Conservation (phyloP, 352 stramenopile species). For the Phytophthora citricola region DNA sequence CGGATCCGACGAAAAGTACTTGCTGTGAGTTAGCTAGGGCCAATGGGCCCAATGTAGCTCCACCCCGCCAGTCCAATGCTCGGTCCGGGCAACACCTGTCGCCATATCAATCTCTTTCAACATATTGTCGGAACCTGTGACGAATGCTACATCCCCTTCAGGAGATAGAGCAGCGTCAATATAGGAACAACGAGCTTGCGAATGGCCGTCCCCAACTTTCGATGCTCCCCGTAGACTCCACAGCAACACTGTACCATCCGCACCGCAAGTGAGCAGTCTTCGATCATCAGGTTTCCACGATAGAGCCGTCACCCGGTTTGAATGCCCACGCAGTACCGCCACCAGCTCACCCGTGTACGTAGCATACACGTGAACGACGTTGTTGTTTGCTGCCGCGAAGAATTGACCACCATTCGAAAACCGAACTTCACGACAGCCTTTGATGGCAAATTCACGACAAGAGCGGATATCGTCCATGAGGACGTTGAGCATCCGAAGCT, state of each 20-base stretch:
- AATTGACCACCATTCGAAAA: constrained; percentile 93
- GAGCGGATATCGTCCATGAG: constrained; percentile 94
- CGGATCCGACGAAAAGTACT: constrained; percentile 89
- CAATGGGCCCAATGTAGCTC: constrained; percentile 74
- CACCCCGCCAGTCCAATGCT: constrained; percentile 60
- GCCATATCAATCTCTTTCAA: constrained; percentile 91
- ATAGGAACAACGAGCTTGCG: constrained; percentile 80
- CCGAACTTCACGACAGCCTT: constrained; percentile 90
- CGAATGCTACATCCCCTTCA: constrained; percentile 83
- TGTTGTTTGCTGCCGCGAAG: constrained; percentile 91
- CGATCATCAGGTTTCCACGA: constrained; percentile 83
- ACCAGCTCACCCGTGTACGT: constrained; percentile 84
- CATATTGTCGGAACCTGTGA: constrained; percentile 90
- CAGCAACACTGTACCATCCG: constrained; percentile 77
- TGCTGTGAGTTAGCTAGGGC: constrained; percentile 87
- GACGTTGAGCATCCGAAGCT: constrained; percentile 94
- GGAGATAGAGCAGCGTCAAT: constrained; percentile 63
- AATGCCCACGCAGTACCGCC: constrained; percentile 76
- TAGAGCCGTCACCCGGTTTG: constrained; percentile 83
- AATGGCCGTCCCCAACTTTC: constrained; percentile 83
- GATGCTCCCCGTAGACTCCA: constrained; percentile 80
- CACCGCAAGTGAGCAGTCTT: constrained; percentile 76
- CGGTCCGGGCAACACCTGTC: constrained; percentile 56
- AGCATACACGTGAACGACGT: constrained; percentile 87
- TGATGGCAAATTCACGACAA: constrained; percentile 93